A percentile compares a stretch with the other conserved stretches of the same genome.
Evolutionary conservation across 768 basidiomycete species (phyloP).

Genomic region (Lentinula detonsa): DNA sequence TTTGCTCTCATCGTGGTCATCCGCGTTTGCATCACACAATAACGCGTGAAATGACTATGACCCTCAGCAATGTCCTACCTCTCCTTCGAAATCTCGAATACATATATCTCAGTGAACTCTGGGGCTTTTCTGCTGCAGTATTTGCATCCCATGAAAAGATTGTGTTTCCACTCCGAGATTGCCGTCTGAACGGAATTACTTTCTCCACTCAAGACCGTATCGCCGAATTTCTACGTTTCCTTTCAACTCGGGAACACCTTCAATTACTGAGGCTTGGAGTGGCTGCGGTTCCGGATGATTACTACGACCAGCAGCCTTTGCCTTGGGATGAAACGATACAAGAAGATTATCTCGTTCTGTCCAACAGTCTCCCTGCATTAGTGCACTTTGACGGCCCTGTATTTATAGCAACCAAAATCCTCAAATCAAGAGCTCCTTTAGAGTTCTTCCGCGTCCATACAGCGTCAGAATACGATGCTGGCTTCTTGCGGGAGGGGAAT

Average conservation of each 20-base stretch:
- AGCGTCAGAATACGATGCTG: not conserved
- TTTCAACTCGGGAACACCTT: not conserved
- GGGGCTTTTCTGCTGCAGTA: slow-evolving; percentile 2
- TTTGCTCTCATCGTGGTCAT: not conserved
- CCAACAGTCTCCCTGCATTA: not conserved
- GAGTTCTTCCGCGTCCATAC: not conserved
- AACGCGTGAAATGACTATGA: not conserved
- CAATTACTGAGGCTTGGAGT: not conserved
- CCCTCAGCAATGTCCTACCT: not conserved
- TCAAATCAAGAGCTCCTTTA: not conserved
- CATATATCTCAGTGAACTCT: not conserved
- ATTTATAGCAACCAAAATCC: not conserved
- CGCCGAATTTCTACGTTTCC: not conserved
- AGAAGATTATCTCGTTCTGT: not conserved
- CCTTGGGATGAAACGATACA: not conserved
- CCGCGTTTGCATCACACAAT: not conserved
- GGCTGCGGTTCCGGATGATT: not conserved
- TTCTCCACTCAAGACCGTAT: not conserved
- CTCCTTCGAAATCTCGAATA: not conserved
- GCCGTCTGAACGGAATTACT: not conserved
- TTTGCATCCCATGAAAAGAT: not conserved
- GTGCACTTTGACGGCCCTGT: not conserved
- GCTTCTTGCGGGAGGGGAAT: not conserved
- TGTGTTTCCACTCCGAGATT: not conserved
- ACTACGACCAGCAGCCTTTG: not conserved